phyloP scores from a whole-genome alignment of 805 yeast genomes.

The Spathaspora gorwiae region DNA sequence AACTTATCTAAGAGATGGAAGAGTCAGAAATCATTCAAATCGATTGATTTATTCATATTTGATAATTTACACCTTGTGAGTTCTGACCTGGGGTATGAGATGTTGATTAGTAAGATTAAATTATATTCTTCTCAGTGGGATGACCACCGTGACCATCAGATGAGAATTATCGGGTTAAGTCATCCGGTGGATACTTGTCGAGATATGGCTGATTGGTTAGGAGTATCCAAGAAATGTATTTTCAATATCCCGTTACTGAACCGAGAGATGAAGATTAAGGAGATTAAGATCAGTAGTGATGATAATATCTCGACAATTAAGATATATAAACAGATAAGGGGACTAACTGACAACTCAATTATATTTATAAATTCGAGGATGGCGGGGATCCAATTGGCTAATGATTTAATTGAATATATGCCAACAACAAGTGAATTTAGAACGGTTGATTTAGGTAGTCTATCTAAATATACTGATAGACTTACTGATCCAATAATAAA shows the following conservation, averaged over 20 bases:
- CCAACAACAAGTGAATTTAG: slow-evolving; percentile 10
- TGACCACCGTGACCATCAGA: slow-evolving; percentile 11
- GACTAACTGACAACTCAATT: slow-evolving; percentile 23
- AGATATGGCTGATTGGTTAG: slow-evolving; percentile 86
- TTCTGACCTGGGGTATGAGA: slow-evolving; percentile 61
- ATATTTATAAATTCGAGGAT: slow-evolving; percentile 58
- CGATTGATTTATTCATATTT: slow-evolving; percentile 62
- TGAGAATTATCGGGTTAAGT: slow-evolving; percentile 66
- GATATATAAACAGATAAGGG: slow-evolving; percentile 2
- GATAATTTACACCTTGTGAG: slow-evolving; percentile 74
- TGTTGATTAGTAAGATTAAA: slow-evolving; percentile 63
- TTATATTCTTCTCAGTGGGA: slow-evolving; percentile 67
- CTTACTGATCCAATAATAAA: slow-evolving; percentile 45
- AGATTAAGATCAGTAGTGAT: slow-evolving; percentile 46
- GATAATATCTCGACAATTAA: slow-evolving; percentile 1
- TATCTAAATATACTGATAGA: slow-evolving; percentile 38
- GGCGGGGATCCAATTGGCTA: slow-evolving; percentile 50
- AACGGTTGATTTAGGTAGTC: slow-evolving; percentile 2
- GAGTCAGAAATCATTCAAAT: slow-evolving; percentile 63
- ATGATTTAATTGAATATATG: slow-evolving; percentile 31
- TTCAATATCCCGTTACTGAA: slow-evolving; percentile 69
- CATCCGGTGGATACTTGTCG: slow-evolving; percentile 68
- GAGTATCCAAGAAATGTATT: slow-evolving; percentile 54
- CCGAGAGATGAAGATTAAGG: slow-evolving; percentile 50
- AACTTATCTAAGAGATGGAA: slow-evolving; percentile 76